These are phyloP conservation scores for Wickerhamiella vanderwaltii DNA, from an alignment of 805 yeast genomes.

Conservation along the genomic window DNA sequence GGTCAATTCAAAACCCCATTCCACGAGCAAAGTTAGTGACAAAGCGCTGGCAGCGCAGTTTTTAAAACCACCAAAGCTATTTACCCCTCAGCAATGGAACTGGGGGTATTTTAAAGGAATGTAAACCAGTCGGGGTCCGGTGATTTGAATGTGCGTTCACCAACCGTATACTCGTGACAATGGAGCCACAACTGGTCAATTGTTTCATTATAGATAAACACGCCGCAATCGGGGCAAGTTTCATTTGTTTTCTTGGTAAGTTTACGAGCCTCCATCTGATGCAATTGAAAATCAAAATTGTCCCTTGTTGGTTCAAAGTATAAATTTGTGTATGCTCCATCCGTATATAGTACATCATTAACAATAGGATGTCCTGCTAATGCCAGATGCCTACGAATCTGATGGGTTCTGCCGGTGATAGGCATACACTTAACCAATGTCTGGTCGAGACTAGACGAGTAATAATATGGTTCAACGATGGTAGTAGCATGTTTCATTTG, in stretches of 20 bases:
- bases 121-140: no score
- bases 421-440: conserved; percentile 67
- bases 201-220: conserved; percentile 12
- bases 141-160: conserved; percentile 4
- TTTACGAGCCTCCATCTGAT: conserved; percentile 11
- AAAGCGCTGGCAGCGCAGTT: neutral
- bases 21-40: neutral
- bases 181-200: conserved; percentile 18
- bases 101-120: conserved; percentile 1
- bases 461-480: conserved; percentile 7
- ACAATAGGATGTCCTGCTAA: conserved; percentile 74
- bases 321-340: conserved; percentile 14
- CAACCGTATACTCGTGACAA: conserved; percentile 18
- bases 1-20: neutral
- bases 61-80: neutral
- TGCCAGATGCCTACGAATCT: conserved; percentile 83
- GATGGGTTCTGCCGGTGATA: conserved; percentile 86
- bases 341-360: conserved; percentile 75
- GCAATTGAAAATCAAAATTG: conserved; percentile 13
- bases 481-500: conserved; percentile 18
- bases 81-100: neutral
- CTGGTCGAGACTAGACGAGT: conserved; percentile 4
- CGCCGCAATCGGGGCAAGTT: conserved; percentile 19
- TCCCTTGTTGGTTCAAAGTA: conserved; percentile 13
- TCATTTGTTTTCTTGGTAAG: conserved; percentile 16